Evolutionary conservation across 129 eudicot species (phyloP).

Genomic region (Sambucus nigra): DNA sequence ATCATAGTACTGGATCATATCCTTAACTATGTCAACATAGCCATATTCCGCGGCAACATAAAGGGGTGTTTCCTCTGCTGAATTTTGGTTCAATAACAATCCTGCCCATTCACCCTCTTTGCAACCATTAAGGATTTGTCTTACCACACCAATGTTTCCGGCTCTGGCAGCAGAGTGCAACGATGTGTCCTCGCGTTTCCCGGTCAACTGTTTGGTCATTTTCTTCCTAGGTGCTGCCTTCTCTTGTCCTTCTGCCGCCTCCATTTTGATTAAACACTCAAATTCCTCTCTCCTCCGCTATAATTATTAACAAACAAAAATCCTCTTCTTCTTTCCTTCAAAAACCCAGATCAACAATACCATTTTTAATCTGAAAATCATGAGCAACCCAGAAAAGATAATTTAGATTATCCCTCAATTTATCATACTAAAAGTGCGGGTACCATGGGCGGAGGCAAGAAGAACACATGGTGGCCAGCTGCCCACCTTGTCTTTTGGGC

Average conservation of each 20-base stretch:
- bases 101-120: conserved; percentile 43
- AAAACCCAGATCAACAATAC: conserved; percentile 26
- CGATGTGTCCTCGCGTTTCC: conserved; percentile 43
- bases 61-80: conserved; percentile 70
- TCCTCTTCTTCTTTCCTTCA: conserved; percentile 28
- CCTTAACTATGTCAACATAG: conserved; percentile 60
- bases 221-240: conserved; percentile 31
- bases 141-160: conserved; percentile 31
- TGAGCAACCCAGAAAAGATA: conserved; percentile 5
- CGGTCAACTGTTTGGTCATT: conserved; percentile 51
- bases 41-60: conserved; percentile 86
- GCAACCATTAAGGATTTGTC: conserved; percentile 31
- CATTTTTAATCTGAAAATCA: conserved; percentile 10
- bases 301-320: not conserved
- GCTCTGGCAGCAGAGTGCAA: conserved; percentile 52
- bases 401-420: not conserved
- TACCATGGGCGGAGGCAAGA: too few species aligned
- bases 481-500: too few species aligned
- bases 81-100: conserved; percentile 48
- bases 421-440: too few species aligned
- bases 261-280: conserved; percentile 17
- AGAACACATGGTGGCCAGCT: too few species aligned
- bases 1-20: conserved; percentile 65
- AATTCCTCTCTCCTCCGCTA: not conserved
- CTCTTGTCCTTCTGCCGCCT: conserved; percentile 14